Conservation (phyloP, 1,139 yeast genomes). For the Nakaseomyces bracarensis region DNA sequence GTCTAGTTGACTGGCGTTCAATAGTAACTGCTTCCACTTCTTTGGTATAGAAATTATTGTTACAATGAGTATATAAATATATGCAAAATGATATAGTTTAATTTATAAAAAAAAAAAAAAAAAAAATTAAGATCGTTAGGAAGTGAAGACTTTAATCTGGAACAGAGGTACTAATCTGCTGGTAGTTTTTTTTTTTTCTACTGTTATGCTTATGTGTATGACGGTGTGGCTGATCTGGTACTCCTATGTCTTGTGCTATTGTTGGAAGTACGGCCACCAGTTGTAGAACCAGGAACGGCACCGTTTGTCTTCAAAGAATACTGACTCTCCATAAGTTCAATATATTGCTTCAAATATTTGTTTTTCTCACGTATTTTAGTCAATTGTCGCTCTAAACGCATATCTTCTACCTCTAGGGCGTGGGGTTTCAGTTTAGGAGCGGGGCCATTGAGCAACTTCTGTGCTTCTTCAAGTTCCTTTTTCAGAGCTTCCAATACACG, state of each 20-base stretch:
- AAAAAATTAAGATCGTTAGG: no score
- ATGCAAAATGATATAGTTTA: no score
- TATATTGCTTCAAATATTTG: constrained; percentile 19
- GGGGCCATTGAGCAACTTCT: background rate
- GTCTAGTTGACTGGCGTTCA: no score
- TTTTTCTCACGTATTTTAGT: constrained; percentile 14
- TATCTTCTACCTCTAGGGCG: constrained; percentile 45
- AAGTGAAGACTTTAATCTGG: no score
- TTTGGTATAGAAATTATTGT: no score
- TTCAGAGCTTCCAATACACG: constrained; percentile 8
- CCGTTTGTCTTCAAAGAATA: constrained; percentile 13
- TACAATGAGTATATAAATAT: no score
- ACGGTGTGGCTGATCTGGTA: constrained; percentile 23
- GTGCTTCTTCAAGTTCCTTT: constrained; percentile 13
- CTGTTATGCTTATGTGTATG: constrained; percentile 17
- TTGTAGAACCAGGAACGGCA: background rate
- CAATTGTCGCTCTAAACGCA: constrained; percentile 13
- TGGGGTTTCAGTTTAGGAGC: background rate
- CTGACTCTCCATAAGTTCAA: constrained; percentile 18
- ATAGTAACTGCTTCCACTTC: no score
- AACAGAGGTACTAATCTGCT: no score
- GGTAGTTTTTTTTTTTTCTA: background rate
- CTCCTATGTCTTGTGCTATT: constrained; percentile 14
- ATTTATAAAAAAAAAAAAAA: no score
- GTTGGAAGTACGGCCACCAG: constrained; percentile 8